Base-by-base conservation (phyloP, 148 eudicot species). In the Pouteria glomerata region DNA sequence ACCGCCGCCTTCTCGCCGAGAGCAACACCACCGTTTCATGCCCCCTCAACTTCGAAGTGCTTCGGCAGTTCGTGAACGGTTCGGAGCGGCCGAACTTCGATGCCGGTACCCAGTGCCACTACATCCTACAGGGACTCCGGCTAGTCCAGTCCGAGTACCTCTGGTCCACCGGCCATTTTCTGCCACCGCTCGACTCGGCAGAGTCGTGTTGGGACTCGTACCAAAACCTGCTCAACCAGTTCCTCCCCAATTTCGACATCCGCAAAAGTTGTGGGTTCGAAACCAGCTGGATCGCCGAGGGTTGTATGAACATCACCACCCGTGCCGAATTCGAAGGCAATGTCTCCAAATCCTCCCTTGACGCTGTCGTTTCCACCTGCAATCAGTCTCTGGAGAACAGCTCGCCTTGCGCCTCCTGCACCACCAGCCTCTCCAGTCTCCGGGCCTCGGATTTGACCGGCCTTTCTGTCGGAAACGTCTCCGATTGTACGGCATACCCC, bases 231-330 rank as follows among this genome's bases (percentile, higher is more conserved):
- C 83, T 85, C 33, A 58, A 76, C 73, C 66, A 78, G n/a, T 82
- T 76, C 75, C 55, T 61, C 45, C 84, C 80, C 11, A 44, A 66
- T 8, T 86, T 88, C 78, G 82, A 88, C 41, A 75, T 90, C 72
- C 83, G 81, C 0, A 7, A 69, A 8, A 63, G 80, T 1, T 90
- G 96, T 60, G 83, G 87, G 14, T 86, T 88, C 65, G 34, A 78
- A 42, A 79, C 87, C 2, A 50, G 68, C 15, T 84, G 86, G 87
- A 79, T 90, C 37, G 75, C 92, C 11, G 70, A 80, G 51, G 89
- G 90, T 0, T 90, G 96, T 59, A 81, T 82, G 90, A 90, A 90
- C 83, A 84, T 90, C 78, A 82, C 89, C 1, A 85, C 90, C 30
- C 74, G 74, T 0, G 45, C 79, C 4, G 76, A 87, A 44, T 91